Evolutionary conservation across 352 stramenopile species (phyloP).

Genomic region (Globisporangium apiculatum): DNA sequence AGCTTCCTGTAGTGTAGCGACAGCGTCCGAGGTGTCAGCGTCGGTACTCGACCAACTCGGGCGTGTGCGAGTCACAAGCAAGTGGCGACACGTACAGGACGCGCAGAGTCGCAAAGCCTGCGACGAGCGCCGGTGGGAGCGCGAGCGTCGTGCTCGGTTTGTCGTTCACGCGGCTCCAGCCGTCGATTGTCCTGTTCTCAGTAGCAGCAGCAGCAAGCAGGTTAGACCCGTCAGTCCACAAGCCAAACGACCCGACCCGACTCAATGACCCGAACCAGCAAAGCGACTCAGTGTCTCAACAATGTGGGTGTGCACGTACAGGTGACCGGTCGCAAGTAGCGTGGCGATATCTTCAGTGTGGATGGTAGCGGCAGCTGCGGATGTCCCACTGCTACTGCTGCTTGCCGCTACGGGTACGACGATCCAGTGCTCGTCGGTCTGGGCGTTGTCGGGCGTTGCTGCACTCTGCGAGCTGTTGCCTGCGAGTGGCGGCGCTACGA

Average conservation of each 20-base stretch:
- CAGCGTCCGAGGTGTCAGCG: not conserved
- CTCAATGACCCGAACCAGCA: too few species aligned
- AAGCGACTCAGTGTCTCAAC: too few species aligned
- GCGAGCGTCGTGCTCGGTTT: constrained; percentile 4
- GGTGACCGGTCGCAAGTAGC: not conserved
- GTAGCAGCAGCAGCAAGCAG: not conserved
- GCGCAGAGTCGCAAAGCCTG: constrained; percentile 1
- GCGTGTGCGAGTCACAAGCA: too few species aligned
- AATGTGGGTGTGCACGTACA: too few species aligned
- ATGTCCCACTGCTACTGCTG: not conserved
- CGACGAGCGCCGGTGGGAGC: constrained; percentile 1
- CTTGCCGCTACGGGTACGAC: not conserved
- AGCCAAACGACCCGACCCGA: too few species aligned
- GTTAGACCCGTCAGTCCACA: not conserved
- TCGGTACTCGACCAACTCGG: too few species aligned
- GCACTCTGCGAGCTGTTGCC: not conserved
- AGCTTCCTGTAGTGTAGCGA: constrained; percentile 6
- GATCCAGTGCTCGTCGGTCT: constrained; percentile 7
- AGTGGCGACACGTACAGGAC: constrained; percentile 2
- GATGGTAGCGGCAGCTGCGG: not conserved
- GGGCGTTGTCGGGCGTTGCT: not conserved
- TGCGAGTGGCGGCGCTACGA: too few species aligned
- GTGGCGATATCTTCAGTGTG: not conserved
- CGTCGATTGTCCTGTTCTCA: constrained; percentile 8
- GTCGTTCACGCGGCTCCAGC: constrained; percentile 1